phyloP scores from a whole-genome alignment of 2,329 filamentous ascomycete species.

The Paracamarosporium sp. region DNA sequence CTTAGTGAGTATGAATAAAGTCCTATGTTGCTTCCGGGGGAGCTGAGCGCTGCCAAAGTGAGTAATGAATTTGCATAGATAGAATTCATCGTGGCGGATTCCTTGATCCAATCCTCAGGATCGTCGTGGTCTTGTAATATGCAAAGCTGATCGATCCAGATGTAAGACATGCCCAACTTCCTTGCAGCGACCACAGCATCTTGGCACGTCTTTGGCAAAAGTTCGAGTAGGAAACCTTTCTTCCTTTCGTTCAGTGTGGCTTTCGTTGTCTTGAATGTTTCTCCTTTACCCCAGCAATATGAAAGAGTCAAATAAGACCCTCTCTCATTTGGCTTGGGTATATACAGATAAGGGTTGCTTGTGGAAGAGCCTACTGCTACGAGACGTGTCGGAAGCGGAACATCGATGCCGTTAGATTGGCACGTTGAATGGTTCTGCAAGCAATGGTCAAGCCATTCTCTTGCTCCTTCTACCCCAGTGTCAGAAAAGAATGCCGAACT shows the following conservation, averaged over 20 bases:
- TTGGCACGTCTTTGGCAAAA: conserved; percentile 11
- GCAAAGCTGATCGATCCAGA: conserved; percentile 17
- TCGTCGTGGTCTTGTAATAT: conserved; percentile 14
- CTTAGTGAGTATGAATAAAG: neutral
- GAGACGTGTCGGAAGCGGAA: conserved; percentile 9
- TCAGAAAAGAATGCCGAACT: neutral
- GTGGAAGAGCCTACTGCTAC: conserved; percentile 8
- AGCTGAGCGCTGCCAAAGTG: conserved; percentile 11
- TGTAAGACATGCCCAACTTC: conserved; percentile 4
- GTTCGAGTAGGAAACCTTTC: conserved; percentile 6
- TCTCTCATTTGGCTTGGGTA: neutral
- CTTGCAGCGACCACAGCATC: conserved; percentile 11
- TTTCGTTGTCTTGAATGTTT: conserved; percentile 9
- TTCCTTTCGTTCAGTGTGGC: conserved; percentile 4
- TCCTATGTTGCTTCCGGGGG: conserved; percentile 5
- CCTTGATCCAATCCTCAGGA: conserved; percentile 6
- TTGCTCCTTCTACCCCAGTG: neutral
- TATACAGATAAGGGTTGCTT: conserved; percentile 6
- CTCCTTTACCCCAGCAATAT: conserved; percentile 16
- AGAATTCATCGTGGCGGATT: conserved; percentile 12
- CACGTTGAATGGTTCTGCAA: conserved; percentile 3
- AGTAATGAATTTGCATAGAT: conserved; percentile 11
- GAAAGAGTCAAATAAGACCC: conserved; percentile 1
- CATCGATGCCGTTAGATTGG: neutral
- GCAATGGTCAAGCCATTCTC: conserved; percentile 1